A percentile compares a stretch with the other conserved stretches of the same genome.
Evolutionary conservation across 73 alveolate genomes (phyloP).

Genomic region (Uronychia setigera): DNA sequence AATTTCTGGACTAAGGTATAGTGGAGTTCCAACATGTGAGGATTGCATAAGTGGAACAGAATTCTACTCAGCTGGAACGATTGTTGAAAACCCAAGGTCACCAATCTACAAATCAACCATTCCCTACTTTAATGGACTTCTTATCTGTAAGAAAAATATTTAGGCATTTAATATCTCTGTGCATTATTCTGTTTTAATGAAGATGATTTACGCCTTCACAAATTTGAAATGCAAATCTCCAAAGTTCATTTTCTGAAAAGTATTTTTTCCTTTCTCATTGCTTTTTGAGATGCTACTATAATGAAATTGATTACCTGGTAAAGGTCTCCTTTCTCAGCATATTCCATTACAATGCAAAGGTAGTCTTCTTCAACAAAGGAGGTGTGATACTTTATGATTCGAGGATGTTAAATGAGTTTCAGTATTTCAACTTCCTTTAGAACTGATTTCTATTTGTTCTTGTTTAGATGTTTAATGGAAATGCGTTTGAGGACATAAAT

Average conservation of each 20-base stretch:
- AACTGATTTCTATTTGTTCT: constrained; percentile 67
- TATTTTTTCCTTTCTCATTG: constrained; percentile 68
- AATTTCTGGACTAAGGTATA: constrained; percentile 85
- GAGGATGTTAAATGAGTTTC: constrained; percentile 71
- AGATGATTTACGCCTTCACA: constrained; percentile 87
- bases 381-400: constrained; percentile 66
- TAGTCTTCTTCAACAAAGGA: constrained; percentile 79
- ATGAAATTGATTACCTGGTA: constrained; percentile 61
- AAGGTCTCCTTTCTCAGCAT: constrained; percentile 90
- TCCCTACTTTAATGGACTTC: constrained; percentile 51
- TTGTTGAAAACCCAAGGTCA: constrained; percentile 74
- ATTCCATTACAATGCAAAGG: constrained; percentile 87
- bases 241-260: constrained; percentile 76
- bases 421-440: constrained; percentile 74
- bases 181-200: constrained; percentile 88
- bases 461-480: constrained; percentile 33
- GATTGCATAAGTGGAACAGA: constrained; percentile 64
- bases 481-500: constrained; percentile 78
- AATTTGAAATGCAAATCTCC: constrained; percentile 81
- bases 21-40: constrained; percentile 91
- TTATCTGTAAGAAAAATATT: constrained; percentile 88
- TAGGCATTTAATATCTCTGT: constrained; percentile 91
- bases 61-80: constrained; percentile 61
- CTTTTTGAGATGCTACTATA: constrained; percentile 50
- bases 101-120: constrained; percentile 60